Evolutionary conservation across 768 basidiomycete species (phyloP), one percentile per base, ranked within the genome.

Genomic region (Dentipellis fragilis): DNA sequence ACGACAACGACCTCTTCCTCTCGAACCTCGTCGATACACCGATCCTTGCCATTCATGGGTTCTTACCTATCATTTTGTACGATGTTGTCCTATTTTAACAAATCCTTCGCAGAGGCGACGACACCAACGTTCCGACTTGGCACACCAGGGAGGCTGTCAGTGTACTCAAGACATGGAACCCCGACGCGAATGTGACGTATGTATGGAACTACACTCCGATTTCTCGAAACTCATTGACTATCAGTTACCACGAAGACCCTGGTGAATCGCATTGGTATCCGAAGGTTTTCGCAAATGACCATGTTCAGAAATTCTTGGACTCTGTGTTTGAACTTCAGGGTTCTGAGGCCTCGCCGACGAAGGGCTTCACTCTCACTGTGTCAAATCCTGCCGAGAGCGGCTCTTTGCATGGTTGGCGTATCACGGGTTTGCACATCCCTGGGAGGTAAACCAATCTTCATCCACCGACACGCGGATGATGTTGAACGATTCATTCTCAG

Each of bases 121-220:
- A 96, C 64, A 80, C 84, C 39, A 94, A 96, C 58, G 93, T 96
- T 3, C 91, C 93, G 1, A 79, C 83, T 0, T 89, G 90, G 81
- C 92, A 95, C 61, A 80, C 83, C 2, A 78, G 93, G 19, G 83
- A 85, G 65, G 72, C 79, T 10, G 73, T 87, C 3, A 73, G 75
- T 22, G 68, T 82, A 16, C 58, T 93, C 29, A 76, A 77, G 58
- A 72, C 80, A 2, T 87, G 83, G 81, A 71, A 76, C 51, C 66
- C 74, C 1, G 63, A 73, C 7, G 74, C 77, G 14, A 75, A 85
- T 55, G 72, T 79, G 19, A 75, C 68, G 87, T 85, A 56, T 23
- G 79, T 66, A 2, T 10, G 14, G n/a, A 11, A 29, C 58, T 57
- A 21, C 34, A 54, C 10, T 4, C 14, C n/a, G 22, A 9, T 52